phyloP scores from a whole-genome alignment of 495 filamentous ascomycete genomes.

The Xylaria sp. region DNA sequence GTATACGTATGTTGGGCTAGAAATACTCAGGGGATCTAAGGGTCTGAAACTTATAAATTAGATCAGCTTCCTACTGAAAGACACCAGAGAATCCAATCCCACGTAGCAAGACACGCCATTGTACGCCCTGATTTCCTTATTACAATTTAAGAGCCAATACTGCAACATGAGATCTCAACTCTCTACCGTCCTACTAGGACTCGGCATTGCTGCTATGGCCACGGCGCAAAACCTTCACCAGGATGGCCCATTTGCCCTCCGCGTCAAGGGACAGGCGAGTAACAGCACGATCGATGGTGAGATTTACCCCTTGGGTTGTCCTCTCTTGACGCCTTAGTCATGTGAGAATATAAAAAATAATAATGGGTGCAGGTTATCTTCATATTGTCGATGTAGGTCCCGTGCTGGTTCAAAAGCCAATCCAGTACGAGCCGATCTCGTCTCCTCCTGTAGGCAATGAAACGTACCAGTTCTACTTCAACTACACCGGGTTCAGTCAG shows the following conservation, averaged over 20 bases:
- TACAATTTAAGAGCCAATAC: not conserved
- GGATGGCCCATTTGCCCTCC: conserved; percentile 1
- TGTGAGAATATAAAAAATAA: not conserved
- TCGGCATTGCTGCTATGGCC: conserved; percentile 10
- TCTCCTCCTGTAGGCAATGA: conserved; percentile 11
- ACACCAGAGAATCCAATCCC: not conserved
- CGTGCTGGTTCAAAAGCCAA: not conserved
- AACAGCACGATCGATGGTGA: conserved; percentile 14
- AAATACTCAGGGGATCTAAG: not conserved
- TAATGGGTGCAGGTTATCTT: not conserved
- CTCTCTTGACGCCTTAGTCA: not conserved
- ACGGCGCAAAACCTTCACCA: not conserved
- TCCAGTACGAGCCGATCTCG: conserved; percentile 6
- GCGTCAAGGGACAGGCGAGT: not conserved
- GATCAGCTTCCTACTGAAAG: not conserved
- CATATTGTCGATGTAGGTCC: not conserved
- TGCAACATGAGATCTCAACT: conserved; percentile 11
- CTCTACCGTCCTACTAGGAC: not conserved
- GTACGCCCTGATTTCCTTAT: not conserved
- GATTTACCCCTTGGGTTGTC: not conserved
- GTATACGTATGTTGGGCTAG: not conserved
- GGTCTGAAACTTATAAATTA: not conserved
- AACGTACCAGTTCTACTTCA: conserved; percentile 14
- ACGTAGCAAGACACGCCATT: not conserved
- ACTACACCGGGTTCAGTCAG: conserved; percentile 3